A percentile compares a stretch with the other conserved stretches of the same genome.
These are phyloP conservation scores for Colletotrichum viniferum DNA, from an alignment of 2,329 filamentous ascomycete species.

Conservation along the genomic window DNA sequence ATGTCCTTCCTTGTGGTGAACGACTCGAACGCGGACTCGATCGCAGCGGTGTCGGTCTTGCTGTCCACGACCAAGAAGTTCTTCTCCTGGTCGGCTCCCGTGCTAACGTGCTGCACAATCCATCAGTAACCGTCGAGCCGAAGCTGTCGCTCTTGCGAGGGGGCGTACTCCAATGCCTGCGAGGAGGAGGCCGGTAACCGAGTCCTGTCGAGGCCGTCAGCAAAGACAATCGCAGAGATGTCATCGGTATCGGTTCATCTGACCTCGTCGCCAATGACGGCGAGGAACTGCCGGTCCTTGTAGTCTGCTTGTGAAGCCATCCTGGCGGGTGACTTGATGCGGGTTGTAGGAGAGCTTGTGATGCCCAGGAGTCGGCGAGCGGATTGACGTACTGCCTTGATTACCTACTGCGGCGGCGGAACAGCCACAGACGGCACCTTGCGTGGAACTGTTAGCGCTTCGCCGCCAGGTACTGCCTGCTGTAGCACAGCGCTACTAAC, in stretches of 20 bases:
- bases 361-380: slow-evolving; percentile 3
- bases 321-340: slow-evolving; percentile 23
- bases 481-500: background rate
- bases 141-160: background rate
- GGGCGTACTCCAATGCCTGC: slow-evolving; percentile 85
- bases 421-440: background rate
- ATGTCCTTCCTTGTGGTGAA: slow-evolving; percentile 96
- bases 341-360: slow-evolving; percentile 15
- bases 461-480: slow-evolving; percentile 1
- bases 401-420: background rate
- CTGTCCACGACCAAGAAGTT: slow-evolving; percentile 97
- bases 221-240: slow-evolving; percentile 23
- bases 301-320: slow-evolving; percentile 63
- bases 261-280: slow-evolving; percentile 97
- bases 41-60: slow-evolving; percentile 88
- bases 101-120: slow-evolving; percentile 78
- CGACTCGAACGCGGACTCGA: slow-evolving; percentile 87
- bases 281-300: slow-evolving; percentile 93
- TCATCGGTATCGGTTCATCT: slow-evolving; percentile 30
- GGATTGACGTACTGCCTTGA: slow-evolving; percentile 19
- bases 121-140: background rate
- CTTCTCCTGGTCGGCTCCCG: slow-evolving; percentile 87
- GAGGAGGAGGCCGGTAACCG: slow-evolving; percentile 92
- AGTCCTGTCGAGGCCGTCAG: slow-evolving; percentile 66
- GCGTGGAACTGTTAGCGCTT: slow-evolving; percentile 8